These are phyloP conservation scores for Rozella allomycis DNA, from an alignment of 371 early-diverging fungal genomes.

Conservation along the genomic window DNA sequence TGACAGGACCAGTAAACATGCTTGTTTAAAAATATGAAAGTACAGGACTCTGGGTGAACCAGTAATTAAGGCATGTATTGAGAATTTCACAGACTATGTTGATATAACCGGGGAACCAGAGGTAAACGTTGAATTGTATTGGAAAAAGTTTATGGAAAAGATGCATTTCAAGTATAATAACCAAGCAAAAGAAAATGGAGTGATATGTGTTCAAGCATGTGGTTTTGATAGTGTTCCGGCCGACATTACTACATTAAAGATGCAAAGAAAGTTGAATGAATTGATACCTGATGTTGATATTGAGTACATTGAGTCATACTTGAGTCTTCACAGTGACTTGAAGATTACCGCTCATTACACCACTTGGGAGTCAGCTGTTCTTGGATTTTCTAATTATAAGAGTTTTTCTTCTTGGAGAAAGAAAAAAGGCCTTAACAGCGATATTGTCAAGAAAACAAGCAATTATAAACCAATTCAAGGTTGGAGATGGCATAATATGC, in stretches of 20 bases:
- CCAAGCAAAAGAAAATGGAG: slow-evolving; percentile 33
- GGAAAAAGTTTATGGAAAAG: slow-evolving; percentile 39
- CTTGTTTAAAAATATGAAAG: too few relatives aligned
- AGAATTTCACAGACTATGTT: slow-evolving; percentile 59
- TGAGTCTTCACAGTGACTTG: slow-evolving; percentile 10
- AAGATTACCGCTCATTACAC: slow-evolving; percentile 12
- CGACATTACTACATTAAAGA: slow-evolving; percentile 43
- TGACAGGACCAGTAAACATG: slow-evolving; percentile 58
- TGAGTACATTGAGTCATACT: slow-evolving; percentile 5
- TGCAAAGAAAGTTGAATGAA: slow-evolving; percentile 1
- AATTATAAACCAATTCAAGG: too few relatives aligned
- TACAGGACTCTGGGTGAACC: too few relatives aligned
- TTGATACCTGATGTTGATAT: slow-evolving; percentile 1
- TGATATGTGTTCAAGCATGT: slow-evolving; percentile 55
- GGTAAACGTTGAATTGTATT: too few relatives aligned
- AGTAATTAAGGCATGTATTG: slow-evolving; percentile 62
- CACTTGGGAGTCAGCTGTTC: slow-evolving; percentile 14
- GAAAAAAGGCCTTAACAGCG: slow-evolving; percentile 37
- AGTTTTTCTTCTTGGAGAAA: slow-evolving; percentile 14
- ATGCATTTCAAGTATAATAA: slow-evolving; percentile 44
- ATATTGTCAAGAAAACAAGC: too few relatives aligned
- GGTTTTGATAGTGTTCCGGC: slow-evolving; percentile 81
- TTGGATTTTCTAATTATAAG: slow-evolving; percentile 7
- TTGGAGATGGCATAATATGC: too few relatives aligned
- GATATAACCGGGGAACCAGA: slow-evolving; percentile 71